Evolutionary conservation across 2,329 filamentous ascomycete genomes (phyloP).

Genomic region (Colletotrichum liaoningense): DNA sequence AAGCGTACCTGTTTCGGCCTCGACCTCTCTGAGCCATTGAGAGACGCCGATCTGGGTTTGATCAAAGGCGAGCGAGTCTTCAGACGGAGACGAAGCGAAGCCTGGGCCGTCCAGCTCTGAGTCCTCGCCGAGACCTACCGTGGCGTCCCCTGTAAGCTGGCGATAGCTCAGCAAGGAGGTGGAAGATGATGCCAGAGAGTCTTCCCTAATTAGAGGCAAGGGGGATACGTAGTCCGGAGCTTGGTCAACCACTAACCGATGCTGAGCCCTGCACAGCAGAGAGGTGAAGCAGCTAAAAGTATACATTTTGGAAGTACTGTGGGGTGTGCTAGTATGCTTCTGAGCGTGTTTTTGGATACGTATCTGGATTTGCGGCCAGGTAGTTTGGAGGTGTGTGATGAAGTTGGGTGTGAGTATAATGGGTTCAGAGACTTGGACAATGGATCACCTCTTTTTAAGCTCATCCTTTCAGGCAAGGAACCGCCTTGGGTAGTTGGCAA

Average conservation of each 20-base stretch:
- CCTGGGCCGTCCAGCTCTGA: not conserved
- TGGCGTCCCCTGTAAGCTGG: not conserved
- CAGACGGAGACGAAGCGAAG: not conserved
- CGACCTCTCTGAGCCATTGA: not conserved
- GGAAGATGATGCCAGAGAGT: not conserved
- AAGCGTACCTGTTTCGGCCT: not conserved
- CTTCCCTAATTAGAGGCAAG: not conserved
- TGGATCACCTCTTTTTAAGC: not conserved
- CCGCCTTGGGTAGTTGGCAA: not conserved
- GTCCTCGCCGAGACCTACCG: not conserved
- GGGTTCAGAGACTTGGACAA: not conserved
- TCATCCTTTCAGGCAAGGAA: not conserved
- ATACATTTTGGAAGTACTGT: not conserved
- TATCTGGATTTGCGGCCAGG: too few relatives aligned
- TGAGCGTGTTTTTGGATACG: not conserved
- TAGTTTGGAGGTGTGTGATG: not conserved
- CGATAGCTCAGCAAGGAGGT: not conserved
- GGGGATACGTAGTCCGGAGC: not conserved
- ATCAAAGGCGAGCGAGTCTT: not conserved
- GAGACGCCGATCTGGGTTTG: not conserved
- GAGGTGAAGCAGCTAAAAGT: not conserved
- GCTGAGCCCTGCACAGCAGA: not conserved
- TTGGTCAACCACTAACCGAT: not conserved
- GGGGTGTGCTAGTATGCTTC: not conserved
- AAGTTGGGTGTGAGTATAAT: not conserved